Evolutionary conservation across 306 rosid genomes (phyloP), one percentile per base, ranked within the genome.

Genomic region (Trifolium subterraneum): DNA sequence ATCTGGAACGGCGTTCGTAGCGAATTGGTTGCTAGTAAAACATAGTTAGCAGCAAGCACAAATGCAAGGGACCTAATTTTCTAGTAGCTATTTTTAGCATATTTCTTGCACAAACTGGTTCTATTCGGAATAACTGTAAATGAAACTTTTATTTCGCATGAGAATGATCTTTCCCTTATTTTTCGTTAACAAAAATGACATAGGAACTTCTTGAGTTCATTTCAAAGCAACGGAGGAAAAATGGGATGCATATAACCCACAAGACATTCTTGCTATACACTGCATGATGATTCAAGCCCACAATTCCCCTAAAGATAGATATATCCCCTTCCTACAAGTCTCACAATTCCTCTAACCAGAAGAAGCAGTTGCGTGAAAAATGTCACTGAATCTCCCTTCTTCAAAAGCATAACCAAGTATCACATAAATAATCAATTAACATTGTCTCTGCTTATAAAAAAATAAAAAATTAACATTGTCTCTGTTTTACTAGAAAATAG

Each of bases 271-370:
- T 48, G 79, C 44, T 45, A 79, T 23, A 50, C 27, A 59, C 42
- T 31, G 76, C 62, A 36, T 52, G 50, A 10, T 38, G 76, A 35
- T 27, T 73, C 14, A 56, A 38, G 51, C 22, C 76, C 58, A 66
- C 98, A 76, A 95, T 84, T 44, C 99, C 99, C 99, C 99, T 56
- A 20, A 44, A 72, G 62, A 79, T 74, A 78, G 35, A 64, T 71
- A 64, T 12, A 83, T 84, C 81, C 90, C 99, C 96, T 95, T 95
- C 78, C 90, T 84, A 82, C 99, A 95, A 70, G 97, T 82, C 74
- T 95, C 98, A 73, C 99, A 95, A 83, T 82, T 79, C 84, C 99
- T 92, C 99, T 98, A 95, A 78, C 99, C 99, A 76, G 98, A 76
- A n/a, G n/a, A n/a, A 48, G 92, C 89, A 80, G 78, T 88, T 76